Conservation (phyloP, 805 yeast genomes). For the Yamadazyma paraphyllophila region DNA sequence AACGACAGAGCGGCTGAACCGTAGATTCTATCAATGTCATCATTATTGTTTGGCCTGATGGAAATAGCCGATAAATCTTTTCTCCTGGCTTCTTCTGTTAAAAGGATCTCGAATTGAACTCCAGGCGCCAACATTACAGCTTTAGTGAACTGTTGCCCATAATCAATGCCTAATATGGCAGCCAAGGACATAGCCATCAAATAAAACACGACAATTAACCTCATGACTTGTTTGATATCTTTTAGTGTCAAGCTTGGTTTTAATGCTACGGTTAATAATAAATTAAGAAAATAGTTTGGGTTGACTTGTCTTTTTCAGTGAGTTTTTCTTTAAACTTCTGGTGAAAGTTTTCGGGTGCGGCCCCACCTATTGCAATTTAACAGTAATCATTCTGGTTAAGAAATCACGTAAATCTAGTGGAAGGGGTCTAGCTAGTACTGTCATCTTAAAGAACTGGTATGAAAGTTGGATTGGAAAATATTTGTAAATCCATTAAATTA, state of each 20-base stretch:
- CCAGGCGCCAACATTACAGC: slow-evolving; percentile 90
- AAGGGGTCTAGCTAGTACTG: no score
- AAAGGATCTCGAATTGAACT: slow-evolving; percentile 78
- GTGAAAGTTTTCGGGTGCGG: background rate
- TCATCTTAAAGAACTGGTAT: no score
- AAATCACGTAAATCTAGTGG: no score
- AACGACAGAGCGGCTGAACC: slow-evolving; percentile 74
- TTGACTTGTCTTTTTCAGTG: slow-evolving; percentile 8
- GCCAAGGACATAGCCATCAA: slow-evolving; percentile 29
- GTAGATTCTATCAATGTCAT: slow-evolving; percentile 65
- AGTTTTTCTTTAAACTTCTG: background rate
- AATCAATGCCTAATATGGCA: slow-evolving; percentile 85
- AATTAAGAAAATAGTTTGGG: background rate
- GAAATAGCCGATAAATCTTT: slow-evolving; percentile 83
- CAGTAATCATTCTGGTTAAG: no score
- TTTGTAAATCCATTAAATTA: no score
- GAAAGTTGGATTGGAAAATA: no score
- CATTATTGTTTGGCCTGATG: slow-evolving; percentile 42
- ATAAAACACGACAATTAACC: slow-evolving; percentile 10
- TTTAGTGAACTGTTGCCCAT: slow-evolving; percentile 84
- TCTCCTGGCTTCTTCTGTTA: slow-evolving; percentile 88
- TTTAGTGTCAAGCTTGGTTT: background rate
- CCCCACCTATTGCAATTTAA: background rate
- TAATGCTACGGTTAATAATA: no score
- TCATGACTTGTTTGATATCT: slow-evolving; percentile 8